These are phyloP conservation scores for Cladophialophora carrionii DNA, from an alignment of 2,329 filamentous ascomycete species.

Conservation along the genomic window DNA sequence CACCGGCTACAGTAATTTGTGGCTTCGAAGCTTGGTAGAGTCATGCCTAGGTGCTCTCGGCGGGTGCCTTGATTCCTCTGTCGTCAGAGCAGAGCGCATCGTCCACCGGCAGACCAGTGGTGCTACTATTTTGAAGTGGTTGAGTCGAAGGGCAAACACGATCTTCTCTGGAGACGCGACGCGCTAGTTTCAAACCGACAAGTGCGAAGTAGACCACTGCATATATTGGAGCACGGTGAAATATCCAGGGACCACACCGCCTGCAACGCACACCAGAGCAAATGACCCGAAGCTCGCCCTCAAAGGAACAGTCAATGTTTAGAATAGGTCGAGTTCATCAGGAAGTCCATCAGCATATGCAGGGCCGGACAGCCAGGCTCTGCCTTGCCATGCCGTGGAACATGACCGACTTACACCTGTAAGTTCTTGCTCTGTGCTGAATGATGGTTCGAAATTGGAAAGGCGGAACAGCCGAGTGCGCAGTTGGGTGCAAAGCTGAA, in stretches of 20 bases:
- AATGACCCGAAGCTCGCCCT: background rate
- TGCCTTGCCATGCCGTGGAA: constrained; percentile 13
- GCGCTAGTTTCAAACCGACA: constrained; percentile 15
- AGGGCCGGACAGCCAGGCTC: background rate
- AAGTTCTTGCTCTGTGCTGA: background rate
- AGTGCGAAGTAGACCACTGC: background rate
- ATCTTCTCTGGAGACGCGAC: constrained; percentile 12
- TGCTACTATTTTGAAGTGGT: background rate
- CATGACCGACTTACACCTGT: constrained; percentile 1
- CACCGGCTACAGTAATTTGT: background rate
- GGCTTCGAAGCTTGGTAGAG: background rate
- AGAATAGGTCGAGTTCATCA: constrained; percentile 8
- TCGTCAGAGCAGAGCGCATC: background rate
- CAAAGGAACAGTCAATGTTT: background rate
- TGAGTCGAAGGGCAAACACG: constrained; percentile 3
- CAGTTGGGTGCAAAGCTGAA: constrained; percentile 9
- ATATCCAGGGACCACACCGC: background rate
- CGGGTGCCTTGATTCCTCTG: background rate
- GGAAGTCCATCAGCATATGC: background rate
- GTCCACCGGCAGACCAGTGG: too few species aligned
- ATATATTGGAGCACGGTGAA: constrained; percentile 2
- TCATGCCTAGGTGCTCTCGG: background rate
- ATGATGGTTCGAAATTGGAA: background rate
- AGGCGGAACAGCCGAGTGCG: background rate
- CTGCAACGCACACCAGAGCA: background rate